Evolutionary conservation across 2,329 filamentous ascomycete genomes (phyloP).

Genomic region (Aspergillus arachidicola): DNA sequence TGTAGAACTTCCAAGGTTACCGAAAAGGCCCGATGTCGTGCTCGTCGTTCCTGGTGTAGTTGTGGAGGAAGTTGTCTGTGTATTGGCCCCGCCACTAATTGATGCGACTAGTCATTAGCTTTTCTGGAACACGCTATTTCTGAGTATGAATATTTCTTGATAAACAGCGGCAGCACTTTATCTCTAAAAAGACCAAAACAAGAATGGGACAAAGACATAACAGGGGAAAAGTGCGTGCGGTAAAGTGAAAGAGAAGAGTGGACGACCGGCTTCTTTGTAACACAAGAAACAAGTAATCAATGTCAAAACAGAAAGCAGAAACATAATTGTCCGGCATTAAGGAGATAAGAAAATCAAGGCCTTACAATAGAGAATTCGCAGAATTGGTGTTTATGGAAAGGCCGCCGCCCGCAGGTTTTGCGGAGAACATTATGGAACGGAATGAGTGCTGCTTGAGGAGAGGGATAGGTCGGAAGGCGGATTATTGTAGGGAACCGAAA

Average conservation of each 20-base stretch:
- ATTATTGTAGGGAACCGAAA: too few species aligned
- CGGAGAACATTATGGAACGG: constrained; percentile 34
- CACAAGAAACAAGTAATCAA: not conserved
- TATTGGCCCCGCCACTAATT: constrained; percentile 30
- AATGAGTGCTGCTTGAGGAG: not conserved
- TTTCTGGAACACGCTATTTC: not conserved
- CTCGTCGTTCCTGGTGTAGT: constrained; percentile 30
- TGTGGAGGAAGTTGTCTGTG: constrained; percentile 31
- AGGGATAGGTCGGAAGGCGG: not conserved
- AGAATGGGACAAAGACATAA: not conserved
- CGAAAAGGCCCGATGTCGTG: constrained; percentile 35
- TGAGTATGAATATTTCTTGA: not conserved
- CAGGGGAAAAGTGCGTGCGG: not conserved
- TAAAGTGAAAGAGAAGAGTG: not conserved
- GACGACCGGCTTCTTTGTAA: not conserved
- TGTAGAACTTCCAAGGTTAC: constrained; percentile 27
- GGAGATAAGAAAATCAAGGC: constrained; percentile 11
- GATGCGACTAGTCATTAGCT: constrained; percentile 10
- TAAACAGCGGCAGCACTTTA: not conserved
- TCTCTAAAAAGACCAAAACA: not conserved
- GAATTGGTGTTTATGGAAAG: constrained; percentile 59
- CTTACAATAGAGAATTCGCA: constrained; percentile 53
- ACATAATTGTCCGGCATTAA: not conserved
- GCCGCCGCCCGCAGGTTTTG: constrained; percentile 40
- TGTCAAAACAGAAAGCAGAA: not conserved